Evolutionary conservation across 176 grass and related monocot species (phyloP), one percentile per base, ranked within the genome.

Genomic region (Raddia distichophylla): DNA sequence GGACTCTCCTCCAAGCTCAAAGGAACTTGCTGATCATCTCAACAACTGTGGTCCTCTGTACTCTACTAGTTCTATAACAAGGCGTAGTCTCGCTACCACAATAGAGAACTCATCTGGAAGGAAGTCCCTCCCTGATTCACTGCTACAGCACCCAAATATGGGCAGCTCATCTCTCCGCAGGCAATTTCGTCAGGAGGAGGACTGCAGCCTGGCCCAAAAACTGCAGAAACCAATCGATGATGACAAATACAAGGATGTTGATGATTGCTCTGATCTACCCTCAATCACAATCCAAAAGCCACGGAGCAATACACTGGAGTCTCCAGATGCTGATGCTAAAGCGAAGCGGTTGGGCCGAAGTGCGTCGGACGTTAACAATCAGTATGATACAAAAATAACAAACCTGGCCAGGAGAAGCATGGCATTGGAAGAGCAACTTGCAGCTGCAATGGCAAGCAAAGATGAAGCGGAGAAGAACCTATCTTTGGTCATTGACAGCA

Each of bases 101-200:
- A 62, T 89, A 7, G 90, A 91, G 2, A 90, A 87, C 65, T 87
- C 88, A 12, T 88, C 89, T 61, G 87, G 86, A 58, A 93, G 96
- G 80, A 94, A 87, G 78, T 93, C 91, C 6, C 75, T 99, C 34
- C 91, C 93, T 42, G 96, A 95, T 66, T 82, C 88, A 35, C 62
- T 89, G 13, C 73, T 89, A 27, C 90, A 82, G 74, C 83, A 75
- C 82, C 64, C 90, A 3, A 86, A 85, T 69, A 71, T 90, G 1
- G 93, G 82, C 40, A 85, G 86, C 75, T 86, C 89, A 56, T 91
- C 90, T 32, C 90, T 95, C 51, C 82, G 76, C 14, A 91, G 94
- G 58, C 93, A 95, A 69, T 99, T 93, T 63, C 87, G 65, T 45
- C 88, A 86, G 64, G 96, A 98, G 73, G 86, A 94, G 85, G 91